Base-by-base conservation (phyloP, 345 rosid species). In the Acer yangbiense region DNA sequence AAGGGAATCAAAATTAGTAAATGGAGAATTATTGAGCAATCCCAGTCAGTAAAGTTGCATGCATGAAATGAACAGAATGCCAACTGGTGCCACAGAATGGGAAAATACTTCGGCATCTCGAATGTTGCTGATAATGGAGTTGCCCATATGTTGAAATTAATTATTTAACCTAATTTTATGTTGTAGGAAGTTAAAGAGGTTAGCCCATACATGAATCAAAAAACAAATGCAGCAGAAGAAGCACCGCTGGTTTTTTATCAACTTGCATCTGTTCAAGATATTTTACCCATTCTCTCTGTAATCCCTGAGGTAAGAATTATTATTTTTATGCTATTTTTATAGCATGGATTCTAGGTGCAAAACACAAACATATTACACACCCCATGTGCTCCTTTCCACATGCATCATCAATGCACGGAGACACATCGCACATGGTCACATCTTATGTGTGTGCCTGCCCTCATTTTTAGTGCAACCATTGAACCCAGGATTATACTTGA, bases 271-370 rank as follows among this genome's bases (percentile, higher is more conserved):
- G 88, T 86, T 67, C 87, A 87, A 85, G 92, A 92, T 70, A 80
- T 95, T 72, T 79, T 90, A 46, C 91, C 92, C 23, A 52, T 88
- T 74, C 90, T 95, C 79, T 90, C 98, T 66, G 83, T 84, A 74
- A 79, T 95, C 83, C 82, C 90, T 17, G 98, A 95, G 94, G 98
- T 92, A 77, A 80, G 76, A 65, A 41, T 62, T 39, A 39, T 73
- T 32, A 70, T 32, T 35, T 35, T 35, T 35, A 7, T 70, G 3
- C 25, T 50, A 17, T 61, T 50, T 64, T 62, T 41, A 68, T 23
- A 50, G 41, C 54, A 39, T 60, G 32, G 2, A 21, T 41, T 9
- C 44, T 25, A 50, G 57, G 50, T 46, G 54, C 16, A 46, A 54
- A 70, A 29, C 62, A 13, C 20, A 13, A 48, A 17, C 60, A 52